Evolutionary conservation across 345 rosid genomes (phyloP), one percentile per base, ranked within the genome.

Genomic region (Eutrema yunnanense): DNA sequence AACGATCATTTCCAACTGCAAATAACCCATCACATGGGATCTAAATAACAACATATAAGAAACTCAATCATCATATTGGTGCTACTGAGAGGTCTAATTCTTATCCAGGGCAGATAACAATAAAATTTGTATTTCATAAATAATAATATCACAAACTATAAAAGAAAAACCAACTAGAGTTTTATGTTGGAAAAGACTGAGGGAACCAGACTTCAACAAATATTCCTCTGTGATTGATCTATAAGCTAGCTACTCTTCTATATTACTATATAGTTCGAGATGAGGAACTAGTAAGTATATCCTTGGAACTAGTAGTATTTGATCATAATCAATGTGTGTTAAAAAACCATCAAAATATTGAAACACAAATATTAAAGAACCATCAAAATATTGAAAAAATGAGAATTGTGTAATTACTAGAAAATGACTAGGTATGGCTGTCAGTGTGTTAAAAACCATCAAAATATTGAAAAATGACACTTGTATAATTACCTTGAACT

Each of bases 1-100:
- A 3, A 86, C 94, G 37, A 87, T 85, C 76, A 94, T 86, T 80
- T 90, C 91, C 62, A 93, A 86, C 98, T 90, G 67, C 71, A 53
- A 62, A 41, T 51, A 51, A 51, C 13, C 53, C 7, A 22, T 22
- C 27, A 48, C 27, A 48, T 16, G 53, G 12, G 30, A 49, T 49
- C 53, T 30, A 49, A 49, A 62, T 14, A 22, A 52, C 52, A 55
- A 36, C 32, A 55, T 29, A 54, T 54, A 38, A 22, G 26, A 22
- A 22, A 22, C 26, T 22, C 26, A 22, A 22, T 22, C 50, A 69
- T 29, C 36, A 56, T 7, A 69, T 47, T 22, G 26, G 26, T 22
- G 41, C 32, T 63, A 33, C 55, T 42, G 13, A 43, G 22, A 44
- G 29, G 5, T 37, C 54, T 14, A 62, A 49, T 29, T 37, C 30